Evolutionary conservation across 75 land plant species (phyloP).

Genomic region (Pseudotsuga menziesii): DNA sequence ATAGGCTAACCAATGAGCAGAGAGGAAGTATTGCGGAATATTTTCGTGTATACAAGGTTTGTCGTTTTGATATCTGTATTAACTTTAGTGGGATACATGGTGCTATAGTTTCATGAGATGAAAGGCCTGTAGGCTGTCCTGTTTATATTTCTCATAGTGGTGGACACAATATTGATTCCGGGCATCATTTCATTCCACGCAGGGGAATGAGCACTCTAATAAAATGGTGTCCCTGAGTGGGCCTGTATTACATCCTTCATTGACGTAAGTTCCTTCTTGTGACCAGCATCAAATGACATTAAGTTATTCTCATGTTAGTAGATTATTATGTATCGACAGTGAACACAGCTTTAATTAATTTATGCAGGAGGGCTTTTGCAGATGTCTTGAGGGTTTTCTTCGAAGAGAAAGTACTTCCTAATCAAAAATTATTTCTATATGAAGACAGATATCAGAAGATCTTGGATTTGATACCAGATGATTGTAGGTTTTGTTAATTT

Average conservation of each 20-base stretch:
- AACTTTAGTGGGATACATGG: neutral
- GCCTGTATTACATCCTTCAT: slow-evolving; percentile 80
- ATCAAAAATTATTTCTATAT: slow-evolving; percentile 56
- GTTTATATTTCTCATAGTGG: neutral
- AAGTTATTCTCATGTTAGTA: neutral
- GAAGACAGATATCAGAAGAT: slow-evolving; percentile 84
- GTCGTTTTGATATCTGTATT: slow-evolving; percentile 3
- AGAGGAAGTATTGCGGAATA: slow-evolving; percentile 86
- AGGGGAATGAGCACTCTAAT: slow-evolving; percentile 85
- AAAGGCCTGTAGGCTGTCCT: neutral
- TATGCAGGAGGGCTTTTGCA: slow-evolving; percentile 80
- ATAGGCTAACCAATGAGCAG: slow-evolving; percentile 85
- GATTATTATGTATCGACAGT: neutral
- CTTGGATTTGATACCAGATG: slow-evolving; percentile 85
- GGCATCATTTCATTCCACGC: slow-evolving; percentile 4
- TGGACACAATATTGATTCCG: slow-evolving; percentile 11
- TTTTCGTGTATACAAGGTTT: slow-evolving; percentile 84
- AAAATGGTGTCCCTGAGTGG: slow-evolving; percentile 77
- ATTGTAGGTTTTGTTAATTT: slow-evolving; percentile 34
- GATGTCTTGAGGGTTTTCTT: slow-evolving; percentile 72
- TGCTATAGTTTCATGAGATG: neutral
- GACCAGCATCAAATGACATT: neutral
- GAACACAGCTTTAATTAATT: neutral
- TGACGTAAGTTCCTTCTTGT: slow-evolving; percentile 54
- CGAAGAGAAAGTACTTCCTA: slow-evolving; percentile 57